phyloP scores from a whole-genome alignment of 2,329 filamentous ascomycete species.

The Ceratocystis cubensis region DNA sequence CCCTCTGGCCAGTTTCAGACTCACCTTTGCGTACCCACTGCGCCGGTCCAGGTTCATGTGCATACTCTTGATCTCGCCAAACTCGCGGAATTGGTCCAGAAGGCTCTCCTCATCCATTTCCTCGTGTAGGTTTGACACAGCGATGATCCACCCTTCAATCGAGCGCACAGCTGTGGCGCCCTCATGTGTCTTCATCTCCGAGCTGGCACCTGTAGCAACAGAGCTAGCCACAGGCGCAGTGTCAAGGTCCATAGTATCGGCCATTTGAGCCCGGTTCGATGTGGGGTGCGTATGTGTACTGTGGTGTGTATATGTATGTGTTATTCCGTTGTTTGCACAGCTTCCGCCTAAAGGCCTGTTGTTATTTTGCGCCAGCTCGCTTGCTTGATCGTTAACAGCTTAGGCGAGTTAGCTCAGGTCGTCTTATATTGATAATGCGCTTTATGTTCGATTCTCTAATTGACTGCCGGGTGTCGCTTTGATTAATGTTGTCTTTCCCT shows the following conservation, averaged over 20 bases:
- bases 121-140: slow-evolving; percentile 78
- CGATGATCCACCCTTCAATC: slow-evolving; percentile 81
- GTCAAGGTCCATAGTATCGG: slow-evolving; percentile 50
- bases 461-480: too few species aligned
- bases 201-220: slow-evolving; percentile 29
- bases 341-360: too few species aligned
- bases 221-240: slow-evolving; percentile 22
- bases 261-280: slow-evolving; percentile 29
- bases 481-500: too few species aligned
- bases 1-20: background rate
- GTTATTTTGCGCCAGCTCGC: too few species aligned
- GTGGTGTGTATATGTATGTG: slow-evolving; percentile 13
- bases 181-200: slow-evolving; percentile 57
- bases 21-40: slow-evolving; percentile 76
- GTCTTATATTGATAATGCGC: too few species aligned
- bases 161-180: slow-evolving; percentile 72
- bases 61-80: slow-evolving; percentile 75
- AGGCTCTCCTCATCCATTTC: slow-evolving; percentile 75
- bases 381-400: too few species aligned
- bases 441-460: too few species aligned
- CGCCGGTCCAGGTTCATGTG: slow-evolving; percentile 72
- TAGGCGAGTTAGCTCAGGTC: too few species aligned
- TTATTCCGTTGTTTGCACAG: too few species aligned
- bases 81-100: slow-evolving; percentile 71
- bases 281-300: too few species aligned